A percentile compares a stretch with the other conserved stretches of the same genome.
Evolutionary conservation across 805 yeast species (phyloP).

Genomic region (Candida nanaspora): DNA sequence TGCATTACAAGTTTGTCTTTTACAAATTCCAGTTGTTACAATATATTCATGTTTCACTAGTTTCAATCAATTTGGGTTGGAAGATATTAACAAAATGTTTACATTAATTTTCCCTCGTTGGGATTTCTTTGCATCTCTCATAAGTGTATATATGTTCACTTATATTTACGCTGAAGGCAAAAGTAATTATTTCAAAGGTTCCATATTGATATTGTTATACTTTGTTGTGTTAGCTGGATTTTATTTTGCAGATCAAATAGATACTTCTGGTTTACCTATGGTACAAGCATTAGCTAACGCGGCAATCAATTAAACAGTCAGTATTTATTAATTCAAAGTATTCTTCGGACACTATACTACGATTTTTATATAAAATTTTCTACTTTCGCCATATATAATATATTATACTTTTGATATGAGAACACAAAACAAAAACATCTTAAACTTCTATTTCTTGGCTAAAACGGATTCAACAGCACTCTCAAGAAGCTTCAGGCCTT

Average conservation of each 20-base stretch:
- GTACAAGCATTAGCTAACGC: neutral
- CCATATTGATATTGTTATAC: constrained; percentile 75
- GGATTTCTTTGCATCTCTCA: constrained; percentile 83
- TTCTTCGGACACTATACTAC: too few species aligned
- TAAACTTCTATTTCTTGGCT: neutral
- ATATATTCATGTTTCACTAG: constrained; percentile 55
- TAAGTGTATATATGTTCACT: constrained; percentile 83
- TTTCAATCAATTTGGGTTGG: constrained; percentile 23
- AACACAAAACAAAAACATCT: too few species aligned
- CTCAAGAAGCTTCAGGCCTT: constrained; percentile 68
- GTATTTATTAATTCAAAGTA: too few species aligned
- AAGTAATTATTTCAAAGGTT: constrained; percentile 92
- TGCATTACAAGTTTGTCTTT: constrained; percentile 88
- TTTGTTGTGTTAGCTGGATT: constrained; percentile 74
- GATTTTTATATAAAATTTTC: too few species aligned
- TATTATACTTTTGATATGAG: too few species aligned
- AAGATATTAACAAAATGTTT: constrained; percentile 42
- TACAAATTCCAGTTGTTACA: constrained; percentile 89
- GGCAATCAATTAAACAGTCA: neutral
- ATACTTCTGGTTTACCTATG: constrained; percentile 12
- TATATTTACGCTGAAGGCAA: constrained; percentile 96
- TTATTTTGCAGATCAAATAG: constrained; percentile 48
- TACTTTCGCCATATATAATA: neutral
- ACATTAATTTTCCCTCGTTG: constrained; percentile 89
- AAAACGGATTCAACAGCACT: constrained; percentile 38